Percentiles rank a stretch among this genome's conserved stretches.
These are phyloP conservation scores for Monilinia polystroma DNA, from an alignment of 2,329 filamentous ascomycete species.

Conservation along the genomic window DNA sequence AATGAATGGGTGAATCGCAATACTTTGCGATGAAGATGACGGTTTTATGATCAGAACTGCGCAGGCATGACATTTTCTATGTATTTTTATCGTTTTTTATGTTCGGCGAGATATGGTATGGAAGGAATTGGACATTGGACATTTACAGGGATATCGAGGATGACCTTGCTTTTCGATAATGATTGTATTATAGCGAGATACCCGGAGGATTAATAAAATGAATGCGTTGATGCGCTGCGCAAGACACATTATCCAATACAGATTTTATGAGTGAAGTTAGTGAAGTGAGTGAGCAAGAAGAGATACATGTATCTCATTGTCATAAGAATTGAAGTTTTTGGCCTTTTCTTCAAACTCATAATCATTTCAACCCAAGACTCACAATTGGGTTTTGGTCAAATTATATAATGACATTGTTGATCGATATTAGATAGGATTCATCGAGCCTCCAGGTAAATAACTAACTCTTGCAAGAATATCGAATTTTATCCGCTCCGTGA, in stretches of 20 bases:
- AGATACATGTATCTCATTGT: background rate
- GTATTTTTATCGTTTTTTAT: background rate
- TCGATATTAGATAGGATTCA: too few relatives aligned
- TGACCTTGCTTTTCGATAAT: background rate
- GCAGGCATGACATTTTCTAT: background rate
- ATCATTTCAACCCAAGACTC: too few relatives aligned
- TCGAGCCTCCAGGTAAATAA: too few relatives aligned
- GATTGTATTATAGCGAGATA: constrained; percentile 12
- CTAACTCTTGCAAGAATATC: too few relatives aligned
- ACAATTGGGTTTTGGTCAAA: background rate
- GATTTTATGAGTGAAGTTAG: background rate
- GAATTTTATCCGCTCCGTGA: too few relatives aligned
- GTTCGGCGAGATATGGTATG: background rate
- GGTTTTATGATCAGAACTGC: background rate
- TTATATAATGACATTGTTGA: too few relatives aligned
- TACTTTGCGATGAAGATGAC: background rate
- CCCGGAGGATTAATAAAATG: background rate
- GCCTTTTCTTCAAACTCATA: too few relatives aligned
- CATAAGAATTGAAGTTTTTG: background rate
- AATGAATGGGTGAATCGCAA: background rate
- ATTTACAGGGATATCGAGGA: background rate
- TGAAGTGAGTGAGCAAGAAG: background rate
- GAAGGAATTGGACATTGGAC: background rate
- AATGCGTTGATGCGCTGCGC: background rate
- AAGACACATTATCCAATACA: background rate